These are phyloP conservation scores for Erodium trifolium DNA, from an alignment of 441 rosid genomes.

Conservation along the genomic window DNA sequence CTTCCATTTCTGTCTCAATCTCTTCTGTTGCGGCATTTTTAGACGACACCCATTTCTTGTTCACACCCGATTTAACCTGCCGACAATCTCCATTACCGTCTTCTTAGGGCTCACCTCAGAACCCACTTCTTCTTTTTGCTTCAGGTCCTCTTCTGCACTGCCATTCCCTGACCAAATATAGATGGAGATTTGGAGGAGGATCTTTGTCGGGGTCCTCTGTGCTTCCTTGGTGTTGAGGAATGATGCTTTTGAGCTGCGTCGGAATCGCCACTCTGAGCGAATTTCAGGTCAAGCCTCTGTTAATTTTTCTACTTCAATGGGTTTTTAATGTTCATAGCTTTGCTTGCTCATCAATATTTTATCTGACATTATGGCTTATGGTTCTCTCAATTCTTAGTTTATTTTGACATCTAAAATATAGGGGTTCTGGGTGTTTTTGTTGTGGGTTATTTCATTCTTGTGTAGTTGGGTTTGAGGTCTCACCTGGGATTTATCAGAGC, in stretches of 20 bases:
- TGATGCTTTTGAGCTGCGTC: conserved; percentile 1
- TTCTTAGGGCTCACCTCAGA: neutral
- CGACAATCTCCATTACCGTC: neutral
- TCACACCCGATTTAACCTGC: neutral
- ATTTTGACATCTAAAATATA: neutral
- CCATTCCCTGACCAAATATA: no score
- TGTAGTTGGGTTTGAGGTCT: neutral
- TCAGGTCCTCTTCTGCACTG: no score
- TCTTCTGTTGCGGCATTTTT: neutral
- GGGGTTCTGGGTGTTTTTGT: neutral
- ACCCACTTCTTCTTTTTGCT: neutral
- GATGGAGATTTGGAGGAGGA: conserved; percentile 42
- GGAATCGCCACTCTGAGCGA: conserved; percentile 74
- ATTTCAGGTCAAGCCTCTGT: conserved; percentile 51
- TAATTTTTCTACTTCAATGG: neutral
- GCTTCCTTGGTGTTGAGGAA: no score
- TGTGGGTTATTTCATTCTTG: neutral
- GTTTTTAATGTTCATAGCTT: neutral
- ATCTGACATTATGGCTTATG: neutral
- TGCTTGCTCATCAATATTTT: neutral
- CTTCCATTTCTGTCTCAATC: conserved; percentile 23
- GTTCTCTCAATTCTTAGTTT: neutral
- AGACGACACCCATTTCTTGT: conserved; percentile 19
- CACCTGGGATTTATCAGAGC: neutral
- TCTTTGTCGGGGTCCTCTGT: no score